Evolutionary conservation across 2,329 filamentous ascomycete species (phyloP).

Genomic region (Ophiostoma sp.): DNA sequence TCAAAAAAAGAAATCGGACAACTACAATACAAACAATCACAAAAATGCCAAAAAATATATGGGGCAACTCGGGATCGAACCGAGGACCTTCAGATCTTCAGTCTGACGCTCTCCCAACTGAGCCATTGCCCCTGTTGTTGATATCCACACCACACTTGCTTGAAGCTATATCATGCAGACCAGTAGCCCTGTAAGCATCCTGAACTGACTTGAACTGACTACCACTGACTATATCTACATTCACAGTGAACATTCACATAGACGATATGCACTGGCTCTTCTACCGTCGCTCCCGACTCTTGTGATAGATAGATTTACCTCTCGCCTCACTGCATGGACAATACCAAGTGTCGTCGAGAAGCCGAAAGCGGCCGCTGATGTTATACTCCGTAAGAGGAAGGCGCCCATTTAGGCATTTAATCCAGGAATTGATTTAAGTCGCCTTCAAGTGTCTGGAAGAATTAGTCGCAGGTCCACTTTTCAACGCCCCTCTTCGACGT

Average conservation of each 20-base stretch:
- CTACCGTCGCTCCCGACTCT: too few species aligned
- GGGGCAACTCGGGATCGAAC: slow-evolving; percentile 15
- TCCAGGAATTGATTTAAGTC: neutral
- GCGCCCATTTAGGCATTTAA: neutral
- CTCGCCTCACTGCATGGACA: neutral
- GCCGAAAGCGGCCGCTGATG: slow-evolving; percentile 1
- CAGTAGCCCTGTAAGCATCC: neutral
- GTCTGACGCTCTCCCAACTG: slow-evolving; percentile 16
- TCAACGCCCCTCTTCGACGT: slow-evolving; percentile 6
- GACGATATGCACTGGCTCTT: too few species aligned
- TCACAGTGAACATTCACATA: too few species aligned
- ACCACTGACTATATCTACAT: too few species aligned
- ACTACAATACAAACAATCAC: neutral
- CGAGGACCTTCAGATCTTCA: slow-evolving; percentile 16
- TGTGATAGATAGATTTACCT: too few species aligned
- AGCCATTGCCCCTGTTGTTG: slow-evolving; percentile 8
- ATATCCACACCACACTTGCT: neutral
- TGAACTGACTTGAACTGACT: too few species aligned
- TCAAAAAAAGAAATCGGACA: neutral
- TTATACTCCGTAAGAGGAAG: neutral
- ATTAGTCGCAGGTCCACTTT: neutral
- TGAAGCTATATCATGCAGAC: neutral
- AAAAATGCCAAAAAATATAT: neutral
- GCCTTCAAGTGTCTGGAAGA: neutral
- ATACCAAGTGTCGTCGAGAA: neutral